Conservation (phyloP, 2,329 filamentous ascomycete genomes). For the Cladobotryum protrusum region DNA sequence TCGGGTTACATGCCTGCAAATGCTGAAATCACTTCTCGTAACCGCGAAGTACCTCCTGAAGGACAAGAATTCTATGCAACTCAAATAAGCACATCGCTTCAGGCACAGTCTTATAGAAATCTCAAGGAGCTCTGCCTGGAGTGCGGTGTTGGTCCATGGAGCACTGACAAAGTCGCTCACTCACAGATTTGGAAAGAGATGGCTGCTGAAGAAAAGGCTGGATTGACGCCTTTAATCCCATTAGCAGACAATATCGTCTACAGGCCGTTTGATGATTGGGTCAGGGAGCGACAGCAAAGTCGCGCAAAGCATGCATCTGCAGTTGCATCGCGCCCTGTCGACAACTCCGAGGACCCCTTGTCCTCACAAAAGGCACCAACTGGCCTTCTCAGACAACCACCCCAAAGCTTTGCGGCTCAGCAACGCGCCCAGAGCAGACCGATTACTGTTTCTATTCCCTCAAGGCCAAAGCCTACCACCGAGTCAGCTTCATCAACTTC, state of each 20-base stretch:
- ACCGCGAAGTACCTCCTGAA: slow-evolving; percentile 53
- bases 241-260: slow-evolving; percentile 58
- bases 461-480: slow-evolving; percentile 20
- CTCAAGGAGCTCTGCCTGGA: slow-evolving; percentile 51
- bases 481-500: slow-evolving; percentile 21
- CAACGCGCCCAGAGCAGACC: slow-evolving; percentile 53
- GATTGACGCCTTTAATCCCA: slow-evolving; percentile 57
- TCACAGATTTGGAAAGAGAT: slow-evolving; percentile 60
- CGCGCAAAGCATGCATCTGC: slow-evolving; percentile 26
- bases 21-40: slow-evolving; percentile 51
- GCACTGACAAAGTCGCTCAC: slow-evolving; percentile 38
- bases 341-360: slow-evolving; percentile 28
- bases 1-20: slow-evolving; percentile 64
- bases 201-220: slow-evolving; percentile 61
- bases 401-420: slow-evolving; percentile 62
- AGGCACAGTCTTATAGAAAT: slow-evolving; percentile 43
- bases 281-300: slow-evolving; percentile 45
- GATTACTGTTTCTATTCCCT: slow-evolving; percentile 16
- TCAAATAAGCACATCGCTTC: slow-evolving; percentile 38
- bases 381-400: slow-evolving; percentile 45
- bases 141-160: slow-evolving; percentile 55
- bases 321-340: slow-evolving; percentile 21
- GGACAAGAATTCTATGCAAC: slow-evolving; percentile 51
- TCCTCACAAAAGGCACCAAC: slow-evolving; percentile 31
- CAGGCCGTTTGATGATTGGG: slow-evolving; percentile 55